Conservation (phyloP, 1,139 yeast species). For the Geotrichum citri-aurantii region DNA sequence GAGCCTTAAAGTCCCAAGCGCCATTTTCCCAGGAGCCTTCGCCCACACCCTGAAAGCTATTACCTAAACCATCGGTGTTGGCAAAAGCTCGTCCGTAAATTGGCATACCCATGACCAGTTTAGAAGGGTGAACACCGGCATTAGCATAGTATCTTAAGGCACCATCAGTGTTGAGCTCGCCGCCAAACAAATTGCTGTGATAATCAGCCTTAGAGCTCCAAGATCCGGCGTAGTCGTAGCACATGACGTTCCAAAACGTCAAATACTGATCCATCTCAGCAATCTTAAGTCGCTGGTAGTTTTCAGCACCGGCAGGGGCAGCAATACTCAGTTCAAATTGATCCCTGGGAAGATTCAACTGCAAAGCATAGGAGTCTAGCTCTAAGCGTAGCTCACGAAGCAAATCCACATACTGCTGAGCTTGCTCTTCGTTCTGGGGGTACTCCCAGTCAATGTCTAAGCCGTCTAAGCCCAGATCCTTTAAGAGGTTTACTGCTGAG, state of each 20-base stretch:
- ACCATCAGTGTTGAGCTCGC: slow-evolving; percentile 44
- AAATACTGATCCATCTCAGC: slow-evolving; percentile 52
- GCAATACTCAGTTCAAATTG: slow-evolving; percentile 61
- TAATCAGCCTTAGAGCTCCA: slow-evolving; percentile 63
- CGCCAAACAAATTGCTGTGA: slow-evolving; percentile 66
- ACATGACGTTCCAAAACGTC: slow-evolving; percentile 79
- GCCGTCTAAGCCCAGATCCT: slow-evolving; percentile 71
- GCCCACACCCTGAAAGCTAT: slow-evolving; percentile 46
- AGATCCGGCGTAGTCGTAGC: slow-evolving; percentile 77
- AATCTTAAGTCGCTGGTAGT: slow-evolving; percentile 43
- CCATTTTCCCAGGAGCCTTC: slow-evolving; percentile 52
- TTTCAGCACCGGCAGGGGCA: slow-evolving; percentile 59
- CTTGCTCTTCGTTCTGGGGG: slow-evolving; percentile 50
- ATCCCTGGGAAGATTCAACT: slow-evolving; percentile 26
- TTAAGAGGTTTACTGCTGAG: slow-evolving; percentile 46
- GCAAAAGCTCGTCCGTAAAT: slow-evolving; percentile 73
- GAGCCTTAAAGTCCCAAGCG: slow-evolving; percentile 47
- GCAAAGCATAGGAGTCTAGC: slow-evolving; percentile 40
- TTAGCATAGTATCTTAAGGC: slow-evolving; percentile 45
- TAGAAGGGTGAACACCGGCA: slow-evolving; percentile 44
- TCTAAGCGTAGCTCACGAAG: slow-evolving; percentile 41
- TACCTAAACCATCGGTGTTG: slow-evolving; percentile 41
- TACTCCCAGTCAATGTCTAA: slow-evolving; percentile 95
- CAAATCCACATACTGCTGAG: slow-evolving; percentile 43
- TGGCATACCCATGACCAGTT: slow-evolving; percentile 83